Evolutionary conservation across 2,329 filamentous ascomycete species (phyloP).

Genomic region (Nakataea oryzae): DNA sequence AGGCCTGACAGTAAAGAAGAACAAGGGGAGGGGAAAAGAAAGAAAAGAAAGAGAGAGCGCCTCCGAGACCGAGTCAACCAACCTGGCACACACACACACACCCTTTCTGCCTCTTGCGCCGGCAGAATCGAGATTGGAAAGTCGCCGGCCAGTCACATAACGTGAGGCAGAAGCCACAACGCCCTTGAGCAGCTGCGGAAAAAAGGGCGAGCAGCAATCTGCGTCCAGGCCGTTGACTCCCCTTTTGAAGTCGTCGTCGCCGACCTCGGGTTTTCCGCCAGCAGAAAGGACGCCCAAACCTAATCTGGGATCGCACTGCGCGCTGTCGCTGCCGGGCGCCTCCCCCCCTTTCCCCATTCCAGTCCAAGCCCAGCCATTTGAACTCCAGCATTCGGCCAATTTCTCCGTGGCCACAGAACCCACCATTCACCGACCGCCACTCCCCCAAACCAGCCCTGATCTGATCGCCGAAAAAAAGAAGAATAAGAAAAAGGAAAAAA

Average conservation of each 20-base stretch:
- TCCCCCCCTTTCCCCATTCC: neutral
- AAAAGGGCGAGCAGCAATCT: neutral
- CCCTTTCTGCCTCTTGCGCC: too few species aligned
- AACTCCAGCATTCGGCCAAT: neutral
- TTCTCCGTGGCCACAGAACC: neutral
- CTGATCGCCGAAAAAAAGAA: neutral
- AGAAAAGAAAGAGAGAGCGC: neutral
- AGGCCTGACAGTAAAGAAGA: too few species aligned
- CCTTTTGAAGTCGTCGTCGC: neutral
- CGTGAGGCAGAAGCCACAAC: slow-evolving; percentile 4
- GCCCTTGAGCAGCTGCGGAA: neutral
- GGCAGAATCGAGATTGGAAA: neutral
- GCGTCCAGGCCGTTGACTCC: neutral
- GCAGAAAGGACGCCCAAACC: neutral
- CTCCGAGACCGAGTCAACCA: neutral
- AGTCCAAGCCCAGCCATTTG: neutral
- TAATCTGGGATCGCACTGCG: neutral
- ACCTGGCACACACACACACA: too few species aligned
- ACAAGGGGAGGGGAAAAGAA: too few species aligned
- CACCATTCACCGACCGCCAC: neutral
- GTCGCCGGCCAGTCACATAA: slow-evolving; percentile 1
- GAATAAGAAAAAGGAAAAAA: neutral
- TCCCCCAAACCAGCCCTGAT: neutral
- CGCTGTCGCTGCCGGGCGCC: neutral
- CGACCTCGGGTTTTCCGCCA: neutral